Conservation (phyloP, 2,329 filamentous ascomycete genomes). For the Simplicillium aogashimaense region DNA sequence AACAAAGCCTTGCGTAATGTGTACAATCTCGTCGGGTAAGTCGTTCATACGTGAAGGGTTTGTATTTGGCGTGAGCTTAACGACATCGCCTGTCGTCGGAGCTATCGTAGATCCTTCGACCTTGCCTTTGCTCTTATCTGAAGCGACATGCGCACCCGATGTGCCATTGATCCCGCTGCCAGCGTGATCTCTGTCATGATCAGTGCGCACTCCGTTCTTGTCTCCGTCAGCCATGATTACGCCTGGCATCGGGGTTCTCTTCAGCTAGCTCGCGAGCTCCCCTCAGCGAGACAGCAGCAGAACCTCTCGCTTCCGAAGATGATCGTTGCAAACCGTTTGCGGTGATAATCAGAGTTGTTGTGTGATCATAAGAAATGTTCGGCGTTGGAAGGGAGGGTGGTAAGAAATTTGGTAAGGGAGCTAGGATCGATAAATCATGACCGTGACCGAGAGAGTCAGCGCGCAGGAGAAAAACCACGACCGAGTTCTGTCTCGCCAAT, state of each 20-base stretch:
- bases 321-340: too few species aligned
- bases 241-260: constrained; percentile 32
- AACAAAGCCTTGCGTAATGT: constrained; percentile 69
- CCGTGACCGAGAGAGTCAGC: too few species aligned
- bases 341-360: too few species aligned
- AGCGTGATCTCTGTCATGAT: constrained; percentile 41
- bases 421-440: too few species aligned
- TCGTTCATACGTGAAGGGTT: constrained; percentile 39
- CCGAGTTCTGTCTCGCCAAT: too few species aligned
- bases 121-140: constrained; percentile 22
- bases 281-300: constrained; percentile 2
- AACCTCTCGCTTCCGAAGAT: too few species aligned
- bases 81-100: constrained; percentile 8
- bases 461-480: too few species aligned
- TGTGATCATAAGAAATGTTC: too few species aligned
- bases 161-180: constrained; percentile 29
- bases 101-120: neutral
- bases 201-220: constrained; percentile 41
- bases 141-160: constrained; percentile 19
- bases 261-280: constrained; percentile 5
- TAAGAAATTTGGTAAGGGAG: too few species aligned
- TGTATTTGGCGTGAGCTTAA: constrained; percentile 12
- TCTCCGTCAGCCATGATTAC: constrained; percentile 42
- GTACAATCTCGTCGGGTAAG: constrained; percentile 51
- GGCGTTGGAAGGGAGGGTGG: too few species aligned